phyloP scores from a whole-genome alignment of 352 stramenopile genomes.

The Halophytophthora batemanensis region DNA sequence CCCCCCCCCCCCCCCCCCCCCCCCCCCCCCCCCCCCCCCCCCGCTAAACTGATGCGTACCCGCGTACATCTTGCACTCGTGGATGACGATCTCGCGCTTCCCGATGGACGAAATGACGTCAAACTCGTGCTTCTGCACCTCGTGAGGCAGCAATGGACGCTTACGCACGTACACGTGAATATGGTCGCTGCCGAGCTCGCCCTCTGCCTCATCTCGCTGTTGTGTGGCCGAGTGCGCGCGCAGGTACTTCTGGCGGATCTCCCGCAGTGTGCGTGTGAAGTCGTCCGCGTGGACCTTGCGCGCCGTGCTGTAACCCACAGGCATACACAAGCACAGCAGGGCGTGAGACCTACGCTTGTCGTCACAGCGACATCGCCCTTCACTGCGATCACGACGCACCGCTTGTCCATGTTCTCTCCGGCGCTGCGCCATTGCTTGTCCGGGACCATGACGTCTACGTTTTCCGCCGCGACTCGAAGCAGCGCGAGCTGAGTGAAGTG shows the following conservation, averaged over 20 bases:
- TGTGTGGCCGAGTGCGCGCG: conserved; percentile 13
- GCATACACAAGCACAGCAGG: neutral
- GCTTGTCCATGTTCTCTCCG: conserved; percentile 76
- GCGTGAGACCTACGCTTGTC: neutral
- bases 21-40: too few species aligned
- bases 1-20: too few species aligned
- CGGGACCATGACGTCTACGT: conserved; percentile 39
- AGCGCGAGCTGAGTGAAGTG: too few species aligned
- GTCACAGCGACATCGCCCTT: too few species aligned
- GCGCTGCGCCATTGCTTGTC: conserved; percentile 58
- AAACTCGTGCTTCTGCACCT: conserved; percentile 84
- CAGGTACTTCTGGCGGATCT: conserved; percentile 45
- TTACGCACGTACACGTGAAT: conserved; percentile 87
- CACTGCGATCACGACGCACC: conserved; percentile 18
- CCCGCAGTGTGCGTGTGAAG: conserved; percentile 46
- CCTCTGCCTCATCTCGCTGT: neutral
- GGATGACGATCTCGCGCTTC: conserved; percentile 65
- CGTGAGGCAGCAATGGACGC: conserved; percentile 83
- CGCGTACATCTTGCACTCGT: conserved; percentile 89
- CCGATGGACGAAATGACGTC: conserved; percentile 79
- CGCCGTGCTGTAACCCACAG: conserved; percentile 38
- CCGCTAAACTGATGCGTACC: too few species aligned
- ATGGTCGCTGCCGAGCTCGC: conserved; percentile 39
- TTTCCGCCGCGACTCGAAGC: too few species aligned
- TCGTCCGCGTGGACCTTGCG: conserved; percentile 57